These are phyloP conservation scores for Ogataea methylovora DNA, from an alignment of 805 yeast species.

Conservation along the genomic window DNA sequence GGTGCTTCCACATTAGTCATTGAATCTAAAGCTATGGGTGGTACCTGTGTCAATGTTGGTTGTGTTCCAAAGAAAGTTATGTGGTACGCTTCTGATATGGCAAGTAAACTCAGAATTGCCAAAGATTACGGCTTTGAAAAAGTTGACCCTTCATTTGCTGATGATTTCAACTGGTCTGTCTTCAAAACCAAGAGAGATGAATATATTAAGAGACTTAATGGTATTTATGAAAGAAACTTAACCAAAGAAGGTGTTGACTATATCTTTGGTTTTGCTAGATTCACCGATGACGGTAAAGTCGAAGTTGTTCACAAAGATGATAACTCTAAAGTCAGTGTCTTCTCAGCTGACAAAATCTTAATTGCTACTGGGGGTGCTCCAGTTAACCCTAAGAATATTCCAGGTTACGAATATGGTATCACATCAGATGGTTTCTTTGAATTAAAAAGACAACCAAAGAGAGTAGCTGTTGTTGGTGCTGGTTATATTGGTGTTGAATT, in stretches of 20 bases:
- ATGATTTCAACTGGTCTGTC: constrained; percentile 71
- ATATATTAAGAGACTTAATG: constrained; percentile 78
- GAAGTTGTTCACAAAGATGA: constrained; percentile 70
- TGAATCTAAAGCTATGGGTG: constrained; percentile 83
- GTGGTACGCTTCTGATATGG: constrained; percentile 97
- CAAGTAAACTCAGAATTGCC: constrained; percentile 67
- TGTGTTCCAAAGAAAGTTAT: constrained; percentile 98
- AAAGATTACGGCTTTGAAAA: constrained; percentile 72
- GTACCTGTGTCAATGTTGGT: constrained; percentile 98
- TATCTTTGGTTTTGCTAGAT: constrained; percentile 80
- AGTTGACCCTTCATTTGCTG: constrained; percentile 44
- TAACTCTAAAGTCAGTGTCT: constrained; percentile 36
- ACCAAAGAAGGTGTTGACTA: constrained; percentile 84
- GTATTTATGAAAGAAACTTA: constrained; percentile 85
- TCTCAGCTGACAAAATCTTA: constrained; percentile 75
- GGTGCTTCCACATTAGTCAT: constrained; percentile 84
- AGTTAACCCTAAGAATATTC: constrained; percentile 55
- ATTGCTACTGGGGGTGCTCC: constrained; percentile 95
- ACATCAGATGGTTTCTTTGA: constrained; percentile 89
- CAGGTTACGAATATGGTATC: constrained; percentile 78
- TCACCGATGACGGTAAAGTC: constrained; percentile 62
- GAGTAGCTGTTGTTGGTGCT: constrained; percentile 94
- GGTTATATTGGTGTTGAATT: constrained; percentile 97
- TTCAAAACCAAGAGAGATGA: constrained; percentile 91
- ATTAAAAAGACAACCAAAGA: constrained; percentile 75